A percentile compares a stretch with the other conserved stretches of the same genome.
phyloP scores from a whole-genome alignment of 192 early-diverging fungal species.

The Lobosporangium transversale region DNA sequence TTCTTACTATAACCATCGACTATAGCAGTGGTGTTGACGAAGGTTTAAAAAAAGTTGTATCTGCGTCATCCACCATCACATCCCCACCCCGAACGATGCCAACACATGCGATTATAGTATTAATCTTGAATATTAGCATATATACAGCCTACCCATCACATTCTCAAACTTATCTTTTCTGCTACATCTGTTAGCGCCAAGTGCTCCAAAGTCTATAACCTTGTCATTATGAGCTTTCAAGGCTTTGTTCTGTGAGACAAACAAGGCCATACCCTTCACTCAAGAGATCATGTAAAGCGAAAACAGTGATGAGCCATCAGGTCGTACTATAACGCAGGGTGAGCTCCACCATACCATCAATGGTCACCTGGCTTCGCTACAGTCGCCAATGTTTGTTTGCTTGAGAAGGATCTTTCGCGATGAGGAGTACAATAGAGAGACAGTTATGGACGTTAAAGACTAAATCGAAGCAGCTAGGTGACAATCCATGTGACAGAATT shows the following conservation, averaged over 20 bases:
- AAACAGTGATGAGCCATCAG: neutral
- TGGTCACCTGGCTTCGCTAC: neutral
- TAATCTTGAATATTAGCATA: too few species aligned
- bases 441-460: neutral
- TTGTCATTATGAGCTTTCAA: neutral
- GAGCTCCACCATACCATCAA: slow-evolving; percentile 8
- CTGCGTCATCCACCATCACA: too few species aligned
- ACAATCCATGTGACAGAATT: neutral
- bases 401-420: neutral
- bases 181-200: neutral
- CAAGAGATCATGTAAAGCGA: neutral
- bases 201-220: neutral
- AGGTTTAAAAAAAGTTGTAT: too few species aligned
- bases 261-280: too few species aligned
- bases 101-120: too few species aligned
- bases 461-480: neutral
- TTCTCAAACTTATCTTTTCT: neutral
- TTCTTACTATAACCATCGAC: too few species aligned
- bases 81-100: too few species aligned
- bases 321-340: neutral
- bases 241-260: neutral
- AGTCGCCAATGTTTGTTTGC: neutral
- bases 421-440: neutral
- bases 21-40: too few species aligned
- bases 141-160: neutral